Evolutionary conservation across 345 rosid genomes (phyloP).

Genomic region (Dovyalis caffra): DNA sequence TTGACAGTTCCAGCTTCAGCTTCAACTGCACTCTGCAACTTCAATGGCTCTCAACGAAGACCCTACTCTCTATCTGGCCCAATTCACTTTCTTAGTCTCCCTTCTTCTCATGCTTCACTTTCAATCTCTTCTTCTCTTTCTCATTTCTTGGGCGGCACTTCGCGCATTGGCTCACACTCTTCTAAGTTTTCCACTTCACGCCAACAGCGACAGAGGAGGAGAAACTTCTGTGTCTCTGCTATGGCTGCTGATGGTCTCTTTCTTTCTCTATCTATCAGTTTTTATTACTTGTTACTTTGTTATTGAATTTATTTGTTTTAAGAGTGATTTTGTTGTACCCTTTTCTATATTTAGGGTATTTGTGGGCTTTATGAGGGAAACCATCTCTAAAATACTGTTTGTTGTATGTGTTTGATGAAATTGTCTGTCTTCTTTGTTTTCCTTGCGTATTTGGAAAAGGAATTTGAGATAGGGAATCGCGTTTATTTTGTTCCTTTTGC

Average conservation of each 20-base stretch:
- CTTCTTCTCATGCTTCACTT: conserved; percentile 47
- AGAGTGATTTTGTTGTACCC: too few species aligned
- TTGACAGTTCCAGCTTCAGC: conserved; percentile 44
- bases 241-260: conserved; percentile 63
- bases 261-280: not conserved
- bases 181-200: conserved; percentile 31
- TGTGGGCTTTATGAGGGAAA: not conserved
- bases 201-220: conserved; percentile 27
- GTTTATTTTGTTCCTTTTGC: not conserved
- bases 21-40: conserved; percentile 42
- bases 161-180: conserved; percentile 40
- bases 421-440: not conserved
- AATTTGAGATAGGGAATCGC: not conserved
- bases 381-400: not conserved
- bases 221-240: conserved; percentile 75
- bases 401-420: not conserved
- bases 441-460: not conserved
- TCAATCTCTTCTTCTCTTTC: conserved; percentile 50
- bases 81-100: conserved; percentile 44
- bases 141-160: conserved; percentile 44
- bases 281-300: too few species aligned
- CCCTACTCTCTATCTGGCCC: too few species aligned
- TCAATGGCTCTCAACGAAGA: conserved; percentile 53
- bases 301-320: not conserved
- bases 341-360: not conserved